These are phyloP conservation scores for Salix caprea DNA, from an alignment of 345 rosid genomes.

Conservation along the genomic window DNA sequence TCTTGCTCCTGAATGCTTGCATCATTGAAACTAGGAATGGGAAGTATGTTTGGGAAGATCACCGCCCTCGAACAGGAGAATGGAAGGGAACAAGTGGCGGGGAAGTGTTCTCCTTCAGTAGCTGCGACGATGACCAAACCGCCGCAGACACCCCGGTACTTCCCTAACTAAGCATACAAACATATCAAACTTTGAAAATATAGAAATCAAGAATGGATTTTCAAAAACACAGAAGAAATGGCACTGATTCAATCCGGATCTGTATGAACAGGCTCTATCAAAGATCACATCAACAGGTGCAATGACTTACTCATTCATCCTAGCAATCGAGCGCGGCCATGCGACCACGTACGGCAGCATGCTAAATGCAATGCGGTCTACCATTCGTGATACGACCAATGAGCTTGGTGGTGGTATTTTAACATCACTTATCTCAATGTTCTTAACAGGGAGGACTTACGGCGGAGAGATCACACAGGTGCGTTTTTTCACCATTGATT, in stretches of 20 bases:
- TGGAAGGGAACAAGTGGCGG: constrained; percentile 93
- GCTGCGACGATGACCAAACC: constrained; percentile 88
- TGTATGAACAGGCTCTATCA: constrained; percentile 57
- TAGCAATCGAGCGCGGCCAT: constrained; percentile 72
- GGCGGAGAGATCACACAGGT: constrained; percentile 67
- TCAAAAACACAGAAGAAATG: neutral
- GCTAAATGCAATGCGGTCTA: constrained; percentile 60
- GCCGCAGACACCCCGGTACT: constrained; percentile 87
- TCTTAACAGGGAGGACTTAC: constrained; percentile 60
- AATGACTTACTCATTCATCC: constrained; percentile 85
- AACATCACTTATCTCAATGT: constrained; percentile 69
- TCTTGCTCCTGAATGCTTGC: neutral
- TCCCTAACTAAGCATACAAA: neutral
- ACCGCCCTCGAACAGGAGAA: constrained; percentile 75
- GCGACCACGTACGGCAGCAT: constrained; percentile 69
- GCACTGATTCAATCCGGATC: neutral
- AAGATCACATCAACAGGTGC: constrained; percentile 81
- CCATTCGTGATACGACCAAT: constrained; percentile 52
- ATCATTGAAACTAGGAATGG: constrained; percentile 44
- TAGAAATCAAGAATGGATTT: neutral
- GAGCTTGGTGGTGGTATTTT: constrained; percentile 45
- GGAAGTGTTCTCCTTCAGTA: constrained; percentile 77
- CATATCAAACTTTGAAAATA: neutral
- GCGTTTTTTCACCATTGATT: neutral
- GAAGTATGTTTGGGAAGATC: constrained; percentile 74